Evolutionary conservation across 2,329 filamentous ascomycete species (phyloP).

Genomic region (Scopulariopsis brevicaulis): DNA sequence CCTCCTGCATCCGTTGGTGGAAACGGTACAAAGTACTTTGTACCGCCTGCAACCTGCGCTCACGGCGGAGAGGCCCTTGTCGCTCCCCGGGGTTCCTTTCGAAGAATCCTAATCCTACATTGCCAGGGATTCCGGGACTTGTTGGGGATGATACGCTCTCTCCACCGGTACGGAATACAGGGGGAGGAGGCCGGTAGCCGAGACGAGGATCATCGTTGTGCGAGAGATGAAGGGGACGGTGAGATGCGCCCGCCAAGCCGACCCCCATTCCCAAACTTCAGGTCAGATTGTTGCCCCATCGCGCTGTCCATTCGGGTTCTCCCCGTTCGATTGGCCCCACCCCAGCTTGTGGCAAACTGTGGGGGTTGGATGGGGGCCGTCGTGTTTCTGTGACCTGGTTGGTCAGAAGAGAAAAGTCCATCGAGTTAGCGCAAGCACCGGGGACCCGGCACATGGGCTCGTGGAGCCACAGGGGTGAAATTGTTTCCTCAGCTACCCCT

Average conservation of each 20-base stretch:
- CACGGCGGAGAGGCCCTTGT: background rate
- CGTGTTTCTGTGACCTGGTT: background rate
- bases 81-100: background rate
- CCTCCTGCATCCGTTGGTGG: background rate
- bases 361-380: background rate
- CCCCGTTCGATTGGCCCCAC: conserved; percentile 1
- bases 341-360: background rate
- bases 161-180: background rate
- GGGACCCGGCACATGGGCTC: background rate
- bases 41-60: background rate
- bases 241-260: background rate
- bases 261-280: background rate
- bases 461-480: background rate
- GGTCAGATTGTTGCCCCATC: background rate
- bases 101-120: background rate
- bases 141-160: background rate
- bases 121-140: background rate
- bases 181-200: background rate
- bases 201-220: background rate
- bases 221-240: background rate
- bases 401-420: background rate
- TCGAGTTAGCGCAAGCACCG: background rate
- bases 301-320: conserved; percentile 2
- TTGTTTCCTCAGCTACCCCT: background rate
- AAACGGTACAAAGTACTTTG: background rate